Conservation (phyloP, 306 rosid genomes). For the Trifolium fragiferum region DNA sequence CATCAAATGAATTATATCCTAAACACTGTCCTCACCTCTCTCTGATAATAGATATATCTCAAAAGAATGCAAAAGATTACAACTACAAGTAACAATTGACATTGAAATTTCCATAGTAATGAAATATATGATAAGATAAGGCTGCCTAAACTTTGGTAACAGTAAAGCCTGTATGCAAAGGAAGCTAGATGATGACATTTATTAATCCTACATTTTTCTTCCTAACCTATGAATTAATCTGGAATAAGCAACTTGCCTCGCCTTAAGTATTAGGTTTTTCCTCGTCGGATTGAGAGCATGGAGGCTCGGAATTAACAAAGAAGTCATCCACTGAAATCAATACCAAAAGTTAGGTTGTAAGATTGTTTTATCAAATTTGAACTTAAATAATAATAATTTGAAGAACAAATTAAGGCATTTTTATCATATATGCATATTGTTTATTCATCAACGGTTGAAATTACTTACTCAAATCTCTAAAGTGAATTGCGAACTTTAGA, state of each 20-base stretch:
- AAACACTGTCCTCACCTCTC: conserved; percentile 41
- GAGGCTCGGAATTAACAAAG: conserved; percentile 89
- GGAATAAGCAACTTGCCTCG: conserved; percentile 42
- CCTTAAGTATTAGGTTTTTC: conserved; percentile 78
- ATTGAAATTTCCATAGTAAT: conserved; percentile 47
- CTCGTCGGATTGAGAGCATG: conserved; percentile 84
- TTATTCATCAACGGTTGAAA: background rate
- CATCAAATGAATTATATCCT: conserved; percentile 46
- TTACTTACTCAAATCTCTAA: background rate
- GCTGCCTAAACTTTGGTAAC: conserved; percentile 49
- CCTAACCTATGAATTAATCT: conserved; percentile 54
- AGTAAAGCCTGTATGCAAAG: conserved; percentile 52
- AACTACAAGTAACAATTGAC: conserved; percentile 36
- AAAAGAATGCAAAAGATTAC: conserved; percentile 48
- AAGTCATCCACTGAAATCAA: conserved; percentile 87
- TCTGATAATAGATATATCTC: conserved; percentile 35
- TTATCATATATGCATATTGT: background rate
- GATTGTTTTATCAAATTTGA: background rate
- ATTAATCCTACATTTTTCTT: conserved; percentile 44
- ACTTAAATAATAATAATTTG: background rate
- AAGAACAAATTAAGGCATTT: no score
- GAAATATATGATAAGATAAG: conserved; percentile 44
- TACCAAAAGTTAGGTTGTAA: conserved; percentile 1
- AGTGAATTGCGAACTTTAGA: background rate
- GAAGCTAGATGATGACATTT: conserved; percentile 48